Evolutionary conservation across 1,139 yeast species (phyloP).

Genomic region (Lodderomyces oxycetoniae): DNA sequence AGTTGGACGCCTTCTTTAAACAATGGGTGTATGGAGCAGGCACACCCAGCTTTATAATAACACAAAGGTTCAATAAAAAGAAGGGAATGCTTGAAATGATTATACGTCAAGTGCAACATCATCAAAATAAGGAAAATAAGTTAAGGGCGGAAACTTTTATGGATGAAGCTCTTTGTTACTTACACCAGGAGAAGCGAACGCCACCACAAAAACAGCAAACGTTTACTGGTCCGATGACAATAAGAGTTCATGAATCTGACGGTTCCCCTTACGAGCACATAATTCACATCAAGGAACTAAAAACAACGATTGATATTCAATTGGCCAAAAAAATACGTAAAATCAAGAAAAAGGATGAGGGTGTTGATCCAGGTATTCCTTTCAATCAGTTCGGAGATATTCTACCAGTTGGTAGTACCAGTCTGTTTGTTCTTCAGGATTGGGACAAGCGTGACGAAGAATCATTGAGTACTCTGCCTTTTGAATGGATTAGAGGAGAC

Average conservation of each 20-base stretch:
- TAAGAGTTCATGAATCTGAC: slow-evolving; percentile 95
- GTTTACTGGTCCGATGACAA: slow-evolving; percentile 93
- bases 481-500: slow-evolving; percentile 96
- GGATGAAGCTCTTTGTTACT: slow-evolving; percentile 41
- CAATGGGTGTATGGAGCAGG: slow-evolving; percentile 95
- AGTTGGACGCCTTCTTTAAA: slow-evolving; percentile 76
- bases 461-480: slow-evolving; percentile 65
- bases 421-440: slow-evolving; percentile 72
- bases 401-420: slow-evolving; percentile 29
- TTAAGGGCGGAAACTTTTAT: slow-evolving; percentile 39
- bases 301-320: slow-evolving; percentile 86
- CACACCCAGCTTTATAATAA: slow-evolving; percentile 80
- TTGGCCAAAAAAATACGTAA: slow-evolving; percentile 89
- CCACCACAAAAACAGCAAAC: slow-evolving; percentile 45
- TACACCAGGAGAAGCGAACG: slow-evolving; percentile 41
- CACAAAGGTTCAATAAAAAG: slow-evolving; percentile 90
- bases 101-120: slow-evolving; percentile 80
- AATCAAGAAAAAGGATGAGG: slow-evolving; percentile 53
- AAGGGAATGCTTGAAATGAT: slow-evolving; percentile 93
- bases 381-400: slow-evolving; percentile 76
- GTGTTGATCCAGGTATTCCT: slow-evolving; percentile 38
- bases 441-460: slow-evolving; percentile 74
- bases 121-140: slow-evolving; percentile 41
- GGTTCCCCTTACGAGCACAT: slow-evolving; percentile 99
- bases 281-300: slow-evolving; percentile 80